A percentile compares a stretch with the other conserved stretches of the same genome.
Evolutionary conservation across 1,139 yeast genomes (phyloP).

Genomic region (Debaryomyces singareniensis): DNA sequence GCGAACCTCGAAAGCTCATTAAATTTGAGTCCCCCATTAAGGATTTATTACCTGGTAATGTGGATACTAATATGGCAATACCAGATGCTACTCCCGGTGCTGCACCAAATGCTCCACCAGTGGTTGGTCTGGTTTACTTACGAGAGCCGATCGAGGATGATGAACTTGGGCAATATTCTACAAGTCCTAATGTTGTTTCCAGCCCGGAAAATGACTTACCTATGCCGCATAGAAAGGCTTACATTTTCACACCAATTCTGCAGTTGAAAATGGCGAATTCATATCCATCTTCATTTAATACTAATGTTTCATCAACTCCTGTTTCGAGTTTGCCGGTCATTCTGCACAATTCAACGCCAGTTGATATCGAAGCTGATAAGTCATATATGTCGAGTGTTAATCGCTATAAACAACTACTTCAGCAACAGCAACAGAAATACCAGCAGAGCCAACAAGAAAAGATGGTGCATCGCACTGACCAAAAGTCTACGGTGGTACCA

Average conservation of each 20-base stretch:
- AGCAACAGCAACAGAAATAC: constrained; percentile 20
- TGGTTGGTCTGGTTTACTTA: constrained; percentile 82
- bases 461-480: constrained; percentile 6
- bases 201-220: constrained; percentile 58
- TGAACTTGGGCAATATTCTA: constrained; percentile 68
- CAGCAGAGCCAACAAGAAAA: constrained; percentile 17
- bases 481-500: constrained; percentile 6
- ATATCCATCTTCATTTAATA: constrained; percentile 8
- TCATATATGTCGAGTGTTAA: constrained; percentile 12
- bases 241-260: constrained; percentile 41
- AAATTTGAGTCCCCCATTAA: constrained; percentile 81
- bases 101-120: constrained; percentile 75
- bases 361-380: constrained; percentile 10
- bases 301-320: constrained; percentile 2
- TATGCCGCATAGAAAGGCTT: constrained; percentile 31
- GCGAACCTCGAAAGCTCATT: constrained; percentile 58
- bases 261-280: constrained; percentile 31
- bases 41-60: constrained; percentile 66
- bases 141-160: constrained; percentile 72
- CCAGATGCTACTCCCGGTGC: constrained; percentile 82
- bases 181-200: constrained; percentile 43
- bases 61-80: constrained; percentile 63
- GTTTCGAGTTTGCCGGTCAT: constrained; percentile 4
- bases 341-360: constrained; percentile 6
- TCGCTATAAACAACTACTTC: constrained; percentile 15